A percentile compares a stretch with the other conserved stretches of the same genome.
Conservation (phyloP, 768 basidiomycete species). For the Cantharellus anzutake region DNA sequence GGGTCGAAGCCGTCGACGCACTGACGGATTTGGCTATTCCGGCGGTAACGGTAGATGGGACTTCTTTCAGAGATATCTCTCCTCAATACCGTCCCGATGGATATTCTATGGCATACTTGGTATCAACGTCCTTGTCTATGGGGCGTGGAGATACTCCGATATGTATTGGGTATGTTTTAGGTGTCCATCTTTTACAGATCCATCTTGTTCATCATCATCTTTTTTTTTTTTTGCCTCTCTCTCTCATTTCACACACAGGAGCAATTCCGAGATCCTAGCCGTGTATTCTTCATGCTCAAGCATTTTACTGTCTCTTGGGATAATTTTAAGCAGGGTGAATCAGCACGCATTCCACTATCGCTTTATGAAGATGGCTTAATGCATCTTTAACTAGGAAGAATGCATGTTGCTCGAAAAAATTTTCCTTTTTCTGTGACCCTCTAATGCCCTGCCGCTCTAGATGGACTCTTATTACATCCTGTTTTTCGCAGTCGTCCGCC, state of each 20-base stretch:
- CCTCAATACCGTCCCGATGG: no score
- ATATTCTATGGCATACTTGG: background rate
- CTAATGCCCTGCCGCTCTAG: background rate
- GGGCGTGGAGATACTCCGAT: background rate
- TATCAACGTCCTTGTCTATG: background rate
- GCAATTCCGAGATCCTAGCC: background rate
- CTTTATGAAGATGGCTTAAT: conserved; percentile 1
- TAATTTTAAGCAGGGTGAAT: background rate
- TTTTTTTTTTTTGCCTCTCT: background rate
- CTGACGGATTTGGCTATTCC: no score
- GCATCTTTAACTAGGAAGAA: conserved; percentile 5
- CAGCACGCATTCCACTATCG: background rate
- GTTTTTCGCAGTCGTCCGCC: conserved; percentile 4
- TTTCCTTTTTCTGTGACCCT: background rate
- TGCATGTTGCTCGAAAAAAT: background rate
- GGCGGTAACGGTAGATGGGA: no score
- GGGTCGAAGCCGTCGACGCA: no score
- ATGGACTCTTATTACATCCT: conserved; percentile 7
- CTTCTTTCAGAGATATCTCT: no score
- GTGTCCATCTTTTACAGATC: background rate
- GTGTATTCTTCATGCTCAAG: background rate
- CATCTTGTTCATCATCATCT: background rate
- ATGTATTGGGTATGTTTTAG: background rate
- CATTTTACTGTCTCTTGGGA: background rate
- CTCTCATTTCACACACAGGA: background rate